Evolutionary conservation across 1,284 basidiomycete genomes (phyloP).

Genomic region (Ustilago nuda): DNA sequence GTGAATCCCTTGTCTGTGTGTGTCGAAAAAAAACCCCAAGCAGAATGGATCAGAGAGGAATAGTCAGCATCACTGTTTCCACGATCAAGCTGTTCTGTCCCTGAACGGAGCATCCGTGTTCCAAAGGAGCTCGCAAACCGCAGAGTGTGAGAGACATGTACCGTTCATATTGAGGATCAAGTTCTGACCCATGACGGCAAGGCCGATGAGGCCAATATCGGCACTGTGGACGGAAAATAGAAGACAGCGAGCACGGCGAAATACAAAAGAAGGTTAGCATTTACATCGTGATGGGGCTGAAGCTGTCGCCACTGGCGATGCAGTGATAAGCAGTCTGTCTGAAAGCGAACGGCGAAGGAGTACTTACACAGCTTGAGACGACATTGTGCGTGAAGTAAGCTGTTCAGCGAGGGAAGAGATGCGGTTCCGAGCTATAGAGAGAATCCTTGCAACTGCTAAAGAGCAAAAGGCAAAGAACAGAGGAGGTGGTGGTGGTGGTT

Average conservation of each 20-base stretch:
- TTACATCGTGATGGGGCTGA: neutral
- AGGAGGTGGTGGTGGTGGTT: neutral
- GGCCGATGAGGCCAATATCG: conserved; percentile 69
- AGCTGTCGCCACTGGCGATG: neutral
- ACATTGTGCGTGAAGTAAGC: conserved; percentile 48
- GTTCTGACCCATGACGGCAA: conserved; percentile 69
- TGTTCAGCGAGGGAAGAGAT: conserved; percentile 44
- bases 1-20: conserved; percentile 90
- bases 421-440: conserved; percentile 35
- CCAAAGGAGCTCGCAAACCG: neutral
- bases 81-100: neutral
- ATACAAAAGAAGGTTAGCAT: conserved; percentile 13
- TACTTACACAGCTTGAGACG: conserved; percentile 59
- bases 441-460: conserved; percentile 47
- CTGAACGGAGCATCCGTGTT: neutral
- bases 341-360: neutral
- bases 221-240: conserved; percentile 45
- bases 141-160: conserved; percentile 25
- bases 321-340: neutral
- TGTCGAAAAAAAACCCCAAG: neutral
- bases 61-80: conserved; percentile 10
- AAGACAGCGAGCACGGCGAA: neutral
- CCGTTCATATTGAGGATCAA: conserved; percentile 70
- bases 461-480: conserved; percentile 28
- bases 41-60: neutral